These are phyloP conservation scores for Thalassia testudinum DNA, from an alignment of 116 monocot genomes.

Conservation along the genomic window DNA sequence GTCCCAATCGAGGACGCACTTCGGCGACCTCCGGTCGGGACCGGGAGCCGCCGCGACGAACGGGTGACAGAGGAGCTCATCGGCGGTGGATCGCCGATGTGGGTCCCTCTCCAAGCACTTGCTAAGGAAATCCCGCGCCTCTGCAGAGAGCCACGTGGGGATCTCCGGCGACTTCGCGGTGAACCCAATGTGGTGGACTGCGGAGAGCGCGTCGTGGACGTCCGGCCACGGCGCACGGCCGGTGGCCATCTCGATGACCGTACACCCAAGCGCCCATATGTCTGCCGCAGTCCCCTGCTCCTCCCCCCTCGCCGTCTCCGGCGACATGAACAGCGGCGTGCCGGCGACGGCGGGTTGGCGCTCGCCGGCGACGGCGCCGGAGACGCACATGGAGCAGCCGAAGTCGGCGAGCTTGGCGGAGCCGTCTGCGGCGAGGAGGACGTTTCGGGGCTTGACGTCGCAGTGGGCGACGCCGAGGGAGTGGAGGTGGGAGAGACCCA, in stretches of 20 bases:
- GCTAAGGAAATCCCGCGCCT: slow-evolving; percentile 34
- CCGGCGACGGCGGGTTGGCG: neutral
- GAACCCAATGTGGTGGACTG: slow-evolving; percentile 33
- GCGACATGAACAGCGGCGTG: neutral
- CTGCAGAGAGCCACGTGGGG: slow-evolving; percentile 22
- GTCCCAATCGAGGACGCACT: neutral
- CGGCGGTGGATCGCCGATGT: slow-evolving; percentile 38
- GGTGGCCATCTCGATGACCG: slow-evolving; percentile 66
- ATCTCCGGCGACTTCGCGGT: slow-evolving; percentile 23
- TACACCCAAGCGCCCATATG: slow-evolving; percentile 67
- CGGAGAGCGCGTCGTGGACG: slow-evolving; percentile 9
- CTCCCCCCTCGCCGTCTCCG: slow-evolving; percentile 12
- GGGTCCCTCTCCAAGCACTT: slow-evolving; percentile 34
- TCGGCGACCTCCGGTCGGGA: neutral
- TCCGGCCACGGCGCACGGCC: slow-evolving; percentile 52
- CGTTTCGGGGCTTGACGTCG: slow-evolving; percentile 57
- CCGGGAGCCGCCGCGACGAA: slow-evolving; percentile 19
- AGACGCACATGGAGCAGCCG: slow-evolving; percentile 6
- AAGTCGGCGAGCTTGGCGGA: slow-evolving; percentile 49
- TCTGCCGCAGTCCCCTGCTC: slow-evolving; percentile 43
- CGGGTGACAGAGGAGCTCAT: slow-evolving; percentile 45
- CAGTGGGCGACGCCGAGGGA: slow-evolving; percentile 35
- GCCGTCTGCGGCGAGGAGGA: slow-evolving; percentile 40
- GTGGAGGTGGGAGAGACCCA: slow-evolving; percentile 40
- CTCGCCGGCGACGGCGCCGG: no score